Evolutionary conservation across 768 basidiomycete species (phyloP).

Genomic region (Auricularia cornea): DNA sequence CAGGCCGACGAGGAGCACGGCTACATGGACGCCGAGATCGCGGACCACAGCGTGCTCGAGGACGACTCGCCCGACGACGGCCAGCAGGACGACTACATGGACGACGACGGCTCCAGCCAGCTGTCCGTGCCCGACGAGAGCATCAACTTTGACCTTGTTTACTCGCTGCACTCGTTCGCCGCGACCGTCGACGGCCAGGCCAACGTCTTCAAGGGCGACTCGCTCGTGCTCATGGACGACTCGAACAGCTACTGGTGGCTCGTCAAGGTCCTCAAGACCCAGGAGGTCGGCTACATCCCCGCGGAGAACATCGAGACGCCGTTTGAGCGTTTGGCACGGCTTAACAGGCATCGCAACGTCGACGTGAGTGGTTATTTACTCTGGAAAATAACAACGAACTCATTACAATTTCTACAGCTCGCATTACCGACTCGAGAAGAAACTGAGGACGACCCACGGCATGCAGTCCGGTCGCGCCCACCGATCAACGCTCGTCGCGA

Average conservation of each 20-base stretch:
- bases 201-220: conserved; percentile 97
- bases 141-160: conserved; percentile 89
- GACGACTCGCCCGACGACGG: conserved; percentile 69
- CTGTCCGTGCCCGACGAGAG: conserved; percentile 85
- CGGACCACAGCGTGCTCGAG: conserved; percentile 70
- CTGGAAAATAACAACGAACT: too few relatives aligned
- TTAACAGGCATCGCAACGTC: conserved; percentile 96
- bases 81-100: conserved; percentile 48
- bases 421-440: not conserved
- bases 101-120: conserved; percentile 64
- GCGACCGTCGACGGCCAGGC: conserved; percentile 99
- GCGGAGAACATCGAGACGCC: conserved; percentile 99
- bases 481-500: not conserved
- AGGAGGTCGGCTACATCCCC: conserved; percentile 99
- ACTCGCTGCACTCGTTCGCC: conserved; percentile 88
- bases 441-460: not conserved
- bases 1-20: not conserved
- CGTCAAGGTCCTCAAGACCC: conserved; percentile 94
- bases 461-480: not conserved
- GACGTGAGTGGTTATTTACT: conserved; percentile 52
- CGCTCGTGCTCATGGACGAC: conserved; percentile 93
- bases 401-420: not conserved
- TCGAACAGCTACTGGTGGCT: conserved; percentile 99
- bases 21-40: not conserved
- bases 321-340: conserved; percentile 85